These are phyloP conservation scores for Jamesozyma jinghongensis DNA, from an alignment of 805 yeast species.

Conservation along the genomic window DNA sequence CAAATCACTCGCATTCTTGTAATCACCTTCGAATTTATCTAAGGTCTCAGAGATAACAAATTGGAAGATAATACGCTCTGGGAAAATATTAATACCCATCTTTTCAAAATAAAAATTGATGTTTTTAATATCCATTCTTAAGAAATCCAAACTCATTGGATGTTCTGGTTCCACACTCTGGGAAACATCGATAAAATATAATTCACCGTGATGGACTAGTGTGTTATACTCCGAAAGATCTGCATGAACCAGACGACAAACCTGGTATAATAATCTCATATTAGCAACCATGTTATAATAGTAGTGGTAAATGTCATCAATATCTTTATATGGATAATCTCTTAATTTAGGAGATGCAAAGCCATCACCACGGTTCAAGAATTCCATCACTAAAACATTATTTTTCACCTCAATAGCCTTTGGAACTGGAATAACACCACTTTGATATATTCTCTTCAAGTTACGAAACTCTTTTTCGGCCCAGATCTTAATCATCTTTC, in stretches of 20 bases:
- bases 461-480: conserved; percentile 97
- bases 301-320: conserved; percentile 54
- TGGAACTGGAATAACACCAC: conserved; percentile 82
- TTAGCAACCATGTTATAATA: conserved; percentile 75
- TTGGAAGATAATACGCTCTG: conserved; percentile 75
- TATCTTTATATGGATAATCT: conserved; percentile 67
- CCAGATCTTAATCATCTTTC: conserved; percentile 97
- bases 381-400: conserved; percentile 93
- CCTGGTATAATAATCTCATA: conserved; percentile 80
- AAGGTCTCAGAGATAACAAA: conserved; percentile 52
- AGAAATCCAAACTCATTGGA: conserved; percentile 89
- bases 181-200: conserved; percentile 91
- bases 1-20: conserved; percentile 27
- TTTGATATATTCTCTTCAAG: conserved; percentile 64
- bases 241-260: conserved; percentile 89
- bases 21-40: conserved; percentile 33
- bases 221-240: conserved; percentile 93
- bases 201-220: conserved; percentile 66
- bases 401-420: conserved; percentile 81
- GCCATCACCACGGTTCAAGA: conserved; percentile 63
- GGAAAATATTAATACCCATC: conserved; percentile 64
- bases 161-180: conserved; percentile 98
- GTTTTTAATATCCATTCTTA: conserved; percentile 96
- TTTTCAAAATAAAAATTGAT: conserved; percentile 78
- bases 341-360: conserved; percentile 85